Conservation (phyloP, 2,329 filamentous ascomycete genomes). For the Monascus ruber region DNA sequence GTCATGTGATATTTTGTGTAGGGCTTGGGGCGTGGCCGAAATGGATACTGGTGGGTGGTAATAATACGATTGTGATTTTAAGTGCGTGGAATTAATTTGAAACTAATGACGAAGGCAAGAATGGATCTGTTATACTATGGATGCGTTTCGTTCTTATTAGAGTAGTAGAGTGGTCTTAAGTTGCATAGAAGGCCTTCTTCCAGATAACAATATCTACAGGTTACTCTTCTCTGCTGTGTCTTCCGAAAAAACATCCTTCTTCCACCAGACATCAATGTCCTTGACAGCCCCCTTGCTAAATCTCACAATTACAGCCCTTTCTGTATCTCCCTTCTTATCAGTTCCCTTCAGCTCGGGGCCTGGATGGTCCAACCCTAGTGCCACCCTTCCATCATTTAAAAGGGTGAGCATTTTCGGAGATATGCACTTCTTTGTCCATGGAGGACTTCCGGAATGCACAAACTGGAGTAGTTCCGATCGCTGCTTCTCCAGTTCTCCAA, state of each 20-base stretch:
- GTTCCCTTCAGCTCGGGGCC: constrained; percentile 44
- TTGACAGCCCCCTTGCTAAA: constrained; percentile 47
- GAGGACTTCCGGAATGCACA: constrained; percentile 33
- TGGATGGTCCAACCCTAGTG: constrained; percentile 43
- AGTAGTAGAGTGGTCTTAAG: background rate
- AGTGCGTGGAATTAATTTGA: background rate
- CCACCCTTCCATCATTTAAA: constrained; percentile 36
- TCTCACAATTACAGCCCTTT: constrained; percentile 46
- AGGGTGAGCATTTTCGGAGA: constrained; percentile 31
- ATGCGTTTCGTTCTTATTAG: background rate
- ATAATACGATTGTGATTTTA: constrained; percentile 1
- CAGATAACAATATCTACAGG: constrained; percentile 11
- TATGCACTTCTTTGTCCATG: constrained; percentile 39
- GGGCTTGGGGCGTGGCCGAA: constrained; percentile 15
- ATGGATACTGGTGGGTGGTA: constrained; percentile 7
- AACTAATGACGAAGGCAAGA: too few relatives aligned
- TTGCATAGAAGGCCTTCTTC: background rate
- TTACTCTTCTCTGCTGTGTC: constrained; percentile 20
- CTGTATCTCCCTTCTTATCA: constrained; percentile 39
- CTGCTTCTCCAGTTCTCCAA: constrained; percentile 23
- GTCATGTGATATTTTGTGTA: constrained; percentile 32
- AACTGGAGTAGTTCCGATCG: constrained; percentile 38
- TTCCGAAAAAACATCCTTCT: constrained; percentile 36
- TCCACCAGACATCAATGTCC: constrained; percentile 41
- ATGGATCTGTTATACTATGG: too few relatives aligned